Percentiles rank a stretch among this genome's conserved stretches.
These are phyloP conservation scores for Mortierella sp. DNA, from an alignment of 371 early-diverging fungal species.

Conservation along the genomic window DNA sequence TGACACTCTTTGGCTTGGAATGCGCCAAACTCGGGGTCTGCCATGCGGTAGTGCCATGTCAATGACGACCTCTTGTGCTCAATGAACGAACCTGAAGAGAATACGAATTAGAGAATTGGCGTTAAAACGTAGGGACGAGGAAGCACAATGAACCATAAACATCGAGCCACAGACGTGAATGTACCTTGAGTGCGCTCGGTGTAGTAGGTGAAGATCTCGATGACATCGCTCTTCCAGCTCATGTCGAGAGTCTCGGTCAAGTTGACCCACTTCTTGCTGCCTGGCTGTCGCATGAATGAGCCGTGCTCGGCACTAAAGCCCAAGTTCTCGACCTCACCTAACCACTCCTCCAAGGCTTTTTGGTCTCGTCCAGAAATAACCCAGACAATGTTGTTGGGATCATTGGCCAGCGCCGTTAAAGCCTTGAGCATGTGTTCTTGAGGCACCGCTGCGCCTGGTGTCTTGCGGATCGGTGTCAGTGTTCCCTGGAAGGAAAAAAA, in stretches of 20 bases:
- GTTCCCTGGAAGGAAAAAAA: conserved; percentile 75
- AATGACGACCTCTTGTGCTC: conserved; percentile 86
- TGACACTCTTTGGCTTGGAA: conserved; percentile 94
- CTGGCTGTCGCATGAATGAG: conserved; percentile 73
- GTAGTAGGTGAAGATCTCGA: conserved; percentile 90
- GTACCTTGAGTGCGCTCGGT: conserved; percentile 87
- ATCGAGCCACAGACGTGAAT: no score
- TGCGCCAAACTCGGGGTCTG: conserved; percentile 80
- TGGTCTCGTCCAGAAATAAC: conserved; percentile 95
- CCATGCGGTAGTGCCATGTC: conserved; percentile 93
- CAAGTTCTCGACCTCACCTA: conserved; percentile 83
- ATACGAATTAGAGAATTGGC: no score
- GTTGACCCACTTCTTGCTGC: conserved; percentile 79
- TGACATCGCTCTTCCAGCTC: conserved; percentile 89
- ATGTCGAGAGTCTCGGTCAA: conserved; percentile 85
- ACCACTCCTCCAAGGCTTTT: conserved; percentile 83
- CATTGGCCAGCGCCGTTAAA: conserved; percentile 74
- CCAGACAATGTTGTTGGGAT: conserved; percentile 89
- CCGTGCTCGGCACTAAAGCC: conserved; percentile 85
- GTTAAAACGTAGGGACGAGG: conserved; percentile 39
- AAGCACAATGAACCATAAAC: conserved; percentile 85
- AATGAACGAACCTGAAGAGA: conserved; percentile 72
- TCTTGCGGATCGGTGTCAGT: conserved; percentile 80
- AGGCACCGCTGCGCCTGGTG: conserved; percentile 75
- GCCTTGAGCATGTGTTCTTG: conserved; percentile 77